Base-by-base conservation (phyloP, 495 filamentous ascomycete species). In the Amorphotheca resinae region DNA sequence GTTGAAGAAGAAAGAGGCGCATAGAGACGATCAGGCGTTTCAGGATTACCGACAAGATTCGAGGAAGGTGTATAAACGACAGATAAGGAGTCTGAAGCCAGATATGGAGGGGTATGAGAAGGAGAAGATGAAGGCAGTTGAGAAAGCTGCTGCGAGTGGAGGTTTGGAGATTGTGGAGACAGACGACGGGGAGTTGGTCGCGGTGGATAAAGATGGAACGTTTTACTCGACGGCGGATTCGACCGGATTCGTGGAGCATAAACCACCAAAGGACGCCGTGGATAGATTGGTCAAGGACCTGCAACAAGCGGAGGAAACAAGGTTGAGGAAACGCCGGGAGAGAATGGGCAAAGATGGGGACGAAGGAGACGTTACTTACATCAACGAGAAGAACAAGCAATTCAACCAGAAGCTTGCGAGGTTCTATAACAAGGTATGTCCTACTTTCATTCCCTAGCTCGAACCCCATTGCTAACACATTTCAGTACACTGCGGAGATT, bases 321-420 rank as follows among this genome's bases (percentile, higher is more conserved):
- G 86, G 26, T 60, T 95, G 62, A 84, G 83, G 72, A 88, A 91
- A 67, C 74, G 84, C 50, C 79, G 73, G 57, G 84, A 87, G 45
- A 72, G 86, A 43, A 76, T 72, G 61, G 77, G 73, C 11, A 74
- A 84, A 49, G 82, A 84, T 17, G 77, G 72, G 37, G 76, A 80
- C 35, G 85, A 87, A 25, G 76, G 73, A 20, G 91, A 98, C 59
- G 84, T 96, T 46, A 96, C 93, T 8, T 96, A 93, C 64, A 98
- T 98, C 72, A 98, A 98, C 62, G 87, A 95, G 63, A 95, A 96
- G 81, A 93, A 93, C 69, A 93, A 93, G 69, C 85, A 94, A 68
- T 96, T 98, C 68, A 98, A 98, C 73, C 81, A 91, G 66, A 96
- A 96, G 65, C 63, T 98, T 63, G 69, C 78, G 38, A 73, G 93